A percentile compares a stretch with the other conserved stretches of the same genome.
phyloP scores from a whole-genome alignment of 176 grass and related monocot species.

The Bolboschoenus planiculmis region DNA sequence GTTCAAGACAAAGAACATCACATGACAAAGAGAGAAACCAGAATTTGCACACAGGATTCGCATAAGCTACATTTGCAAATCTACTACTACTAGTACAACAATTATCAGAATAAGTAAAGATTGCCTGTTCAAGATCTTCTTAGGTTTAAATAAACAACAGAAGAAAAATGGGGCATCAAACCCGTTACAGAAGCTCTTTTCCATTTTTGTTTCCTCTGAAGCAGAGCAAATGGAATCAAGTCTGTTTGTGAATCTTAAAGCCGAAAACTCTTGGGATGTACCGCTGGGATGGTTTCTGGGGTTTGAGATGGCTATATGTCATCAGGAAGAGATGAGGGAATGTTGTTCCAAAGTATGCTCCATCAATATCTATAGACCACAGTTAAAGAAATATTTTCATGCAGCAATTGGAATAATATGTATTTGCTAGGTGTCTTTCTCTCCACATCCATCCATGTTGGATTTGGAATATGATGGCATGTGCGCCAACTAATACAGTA shows the following conservation, averaged over 20 bases:
- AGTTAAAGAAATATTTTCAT: conserved; percentile 41
- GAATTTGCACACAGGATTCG: conserved; percentile 11
- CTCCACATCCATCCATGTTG: background rate
- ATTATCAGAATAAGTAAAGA: conserved; percentile 15
- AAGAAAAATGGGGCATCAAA: conserved; percentile 2
- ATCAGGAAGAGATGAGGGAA: conserved; percentile 95
- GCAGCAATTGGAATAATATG: background rate
- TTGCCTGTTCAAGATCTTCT: conserved; percentile 11
- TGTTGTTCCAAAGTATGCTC: conserved; percentile 87
- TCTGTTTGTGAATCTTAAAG: conserved; percentile 79
- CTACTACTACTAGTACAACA: conserved; percentile 24
- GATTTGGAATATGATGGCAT: background rate
- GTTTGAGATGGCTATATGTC: conserved; percentile 86
- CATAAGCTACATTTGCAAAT: conserved; percentile 15
- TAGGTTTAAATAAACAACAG: conserved; percentile 21
- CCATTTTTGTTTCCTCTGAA: background rate
- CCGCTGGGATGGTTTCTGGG: conserved; percentile 71
- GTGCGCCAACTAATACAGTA: background rate
- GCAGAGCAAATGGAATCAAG: conserved; percentile 35
- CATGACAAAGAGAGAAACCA: background rate
- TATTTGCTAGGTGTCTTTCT: background rate
- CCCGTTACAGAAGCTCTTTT: conserved; percentile 9
- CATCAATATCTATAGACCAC: conserved; percentile 63
- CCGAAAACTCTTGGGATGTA: conserved; percentile 80
- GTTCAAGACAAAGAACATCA: background rate